Percentiles rank a stretch among this genome's conserved stretches.
These are phyloP conservation scores for Litsea cubeba DNA, from an alignment of 164 flowering plant genomes.

Conservation along the genomic window DNA sequence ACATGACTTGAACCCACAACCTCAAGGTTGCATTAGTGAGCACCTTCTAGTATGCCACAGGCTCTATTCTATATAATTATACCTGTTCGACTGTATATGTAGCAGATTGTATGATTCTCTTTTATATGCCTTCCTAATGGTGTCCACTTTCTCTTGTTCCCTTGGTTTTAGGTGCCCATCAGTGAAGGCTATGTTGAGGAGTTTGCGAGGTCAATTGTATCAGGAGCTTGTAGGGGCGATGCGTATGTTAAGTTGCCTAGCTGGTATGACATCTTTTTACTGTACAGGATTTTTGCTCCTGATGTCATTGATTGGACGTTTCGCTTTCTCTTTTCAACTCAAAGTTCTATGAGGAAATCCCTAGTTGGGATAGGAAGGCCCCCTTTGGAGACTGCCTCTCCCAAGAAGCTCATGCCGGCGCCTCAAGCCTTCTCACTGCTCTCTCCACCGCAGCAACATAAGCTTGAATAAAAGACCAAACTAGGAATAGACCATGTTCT, in stretches of 20 bases:
- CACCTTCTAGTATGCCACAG: neutral
- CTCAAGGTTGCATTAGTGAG: neutral
- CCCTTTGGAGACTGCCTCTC: constrained; percentile 34
- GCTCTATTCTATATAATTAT: no score
- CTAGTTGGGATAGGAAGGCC: constrained; percentile 44
- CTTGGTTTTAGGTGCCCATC: constrained; percentile 41
- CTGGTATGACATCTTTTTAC: constrained; percentile 74
- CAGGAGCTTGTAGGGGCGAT: constrained; percentile 80
- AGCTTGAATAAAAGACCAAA: constrained; percentile 16
- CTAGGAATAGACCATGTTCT: neutral
- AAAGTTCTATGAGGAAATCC: constrained; percentile 36
- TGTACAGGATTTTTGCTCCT: constrained; percentile 74
- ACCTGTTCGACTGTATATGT: no score
- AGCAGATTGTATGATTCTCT: neutral
- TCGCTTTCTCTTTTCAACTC: constrained; percentile 40
- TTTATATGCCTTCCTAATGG: neutral
- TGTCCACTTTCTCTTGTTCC: no score
- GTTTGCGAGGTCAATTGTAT: constrained; percentile 60
- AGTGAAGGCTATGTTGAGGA: constrained; percentile 56
- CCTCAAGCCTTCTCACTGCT: constrained; percentile 24
- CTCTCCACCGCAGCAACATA: constrained; percentile 27
- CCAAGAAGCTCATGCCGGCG: constrained; percentile 29
- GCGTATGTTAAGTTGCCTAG: constrained; percentile 72
- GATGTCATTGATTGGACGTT: constrained; percentile 73
- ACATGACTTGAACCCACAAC: neutral